Percentiles rank a stretch among this genome's conserved stretches.
These are phyloP conservation scores for Monosporozyma solicola DNA, from an alignment of 805 yeast species.

Conservation along the genomic window DNA sequence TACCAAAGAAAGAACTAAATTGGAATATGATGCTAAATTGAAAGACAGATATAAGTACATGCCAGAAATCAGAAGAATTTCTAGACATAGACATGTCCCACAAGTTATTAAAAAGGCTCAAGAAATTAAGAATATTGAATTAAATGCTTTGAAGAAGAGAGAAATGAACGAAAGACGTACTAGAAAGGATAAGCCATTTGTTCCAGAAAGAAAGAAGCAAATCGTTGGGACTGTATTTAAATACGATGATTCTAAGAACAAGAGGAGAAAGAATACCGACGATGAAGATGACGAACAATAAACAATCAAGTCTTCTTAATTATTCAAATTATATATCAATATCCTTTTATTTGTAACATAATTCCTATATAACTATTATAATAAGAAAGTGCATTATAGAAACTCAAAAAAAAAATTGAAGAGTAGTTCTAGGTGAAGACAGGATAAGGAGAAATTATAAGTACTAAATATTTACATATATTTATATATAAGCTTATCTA, in stretches of 20 bases:
- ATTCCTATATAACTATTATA: neutral
- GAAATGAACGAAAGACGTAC: conserved; percentile 79
- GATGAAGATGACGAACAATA: conserved; percentile 6
- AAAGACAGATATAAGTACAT: conserved; percentile 88
- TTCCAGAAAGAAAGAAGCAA: conserved; percentile 77
- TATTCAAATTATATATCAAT: neutral
- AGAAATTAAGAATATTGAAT: conserved; percentile 73
- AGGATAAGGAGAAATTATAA: neutral
- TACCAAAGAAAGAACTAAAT: conserved; percentile 65
- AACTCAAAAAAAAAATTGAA: neutral
- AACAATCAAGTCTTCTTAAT: neutral
- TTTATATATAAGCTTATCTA: neutral
- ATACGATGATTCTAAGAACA: conserved; percentile 30
- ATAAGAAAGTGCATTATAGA: neutral
- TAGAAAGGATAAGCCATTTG: conserved; percentile 50
- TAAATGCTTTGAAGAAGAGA: conserved; percentile 64
- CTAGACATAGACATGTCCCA: conserved; percentile 91
- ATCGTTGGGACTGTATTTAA: conserved; percentile 72
- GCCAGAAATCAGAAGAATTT: conserved; percentile 91
- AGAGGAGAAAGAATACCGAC: conserved; percentile 6
- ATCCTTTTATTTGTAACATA: neutral
- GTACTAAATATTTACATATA: neutral
- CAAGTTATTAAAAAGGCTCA: conserved; percentile 77
- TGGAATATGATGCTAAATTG: conserved; percentile 85
- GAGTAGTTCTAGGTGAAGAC: neutral